phyloP scores from a whole-genome alignment of 2,329 filamentous ascomycete genomes.

The Aspergillus tamarii region DNA sequence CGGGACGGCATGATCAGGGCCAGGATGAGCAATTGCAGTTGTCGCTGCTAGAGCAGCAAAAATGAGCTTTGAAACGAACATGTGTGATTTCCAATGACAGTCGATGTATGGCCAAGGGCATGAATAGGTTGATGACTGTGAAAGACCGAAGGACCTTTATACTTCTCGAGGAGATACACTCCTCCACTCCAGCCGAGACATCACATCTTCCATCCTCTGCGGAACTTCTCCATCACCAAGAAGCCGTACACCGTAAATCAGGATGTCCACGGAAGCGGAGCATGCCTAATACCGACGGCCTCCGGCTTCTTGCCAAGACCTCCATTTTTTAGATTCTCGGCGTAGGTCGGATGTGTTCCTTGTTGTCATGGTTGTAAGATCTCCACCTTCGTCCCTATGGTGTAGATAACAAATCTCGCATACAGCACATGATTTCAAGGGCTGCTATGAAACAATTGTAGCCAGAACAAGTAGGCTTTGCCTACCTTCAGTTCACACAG shows the following conservation, averaged over 20 bases:
- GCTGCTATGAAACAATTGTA: neutral
- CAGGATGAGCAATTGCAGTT: conserved; percentile 7
- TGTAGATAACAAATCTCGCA: neutral
- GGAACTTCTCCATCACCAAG: neutral
- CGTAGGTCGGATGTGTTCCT: neutral
- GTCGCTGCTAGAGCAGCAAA: neutral
- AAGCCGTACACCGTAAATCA: neutral
- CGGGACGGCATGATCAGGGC: neutral
- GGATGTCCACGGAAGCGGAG: neutral
- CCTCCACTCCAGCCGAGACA: neutral
- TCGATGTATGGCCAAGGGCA: neutral
- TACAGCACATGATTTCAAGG: neutral
- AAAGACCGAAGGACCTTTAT: neutral
- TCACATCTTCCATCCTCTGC: neutral
- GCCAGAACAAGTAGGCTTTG: neutral
- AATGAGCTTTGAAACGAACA: neutral
- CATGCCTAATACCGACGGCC: neutral
- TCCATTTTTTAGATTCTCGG: neutral
- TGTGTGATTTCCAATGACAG: neutral
- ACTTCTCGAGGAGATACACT: neutral
- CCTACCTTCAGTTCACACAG: neutral
- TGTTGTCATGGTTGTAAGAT: neutral
- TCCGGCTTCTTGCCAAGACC: neutral
- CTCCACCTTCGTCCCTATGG: neutral
- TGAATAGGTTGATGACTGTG: neutral